phyloP scores from a whole-genome alignment of 257 asterid species.

The Solanum etuberosum region DNA sequence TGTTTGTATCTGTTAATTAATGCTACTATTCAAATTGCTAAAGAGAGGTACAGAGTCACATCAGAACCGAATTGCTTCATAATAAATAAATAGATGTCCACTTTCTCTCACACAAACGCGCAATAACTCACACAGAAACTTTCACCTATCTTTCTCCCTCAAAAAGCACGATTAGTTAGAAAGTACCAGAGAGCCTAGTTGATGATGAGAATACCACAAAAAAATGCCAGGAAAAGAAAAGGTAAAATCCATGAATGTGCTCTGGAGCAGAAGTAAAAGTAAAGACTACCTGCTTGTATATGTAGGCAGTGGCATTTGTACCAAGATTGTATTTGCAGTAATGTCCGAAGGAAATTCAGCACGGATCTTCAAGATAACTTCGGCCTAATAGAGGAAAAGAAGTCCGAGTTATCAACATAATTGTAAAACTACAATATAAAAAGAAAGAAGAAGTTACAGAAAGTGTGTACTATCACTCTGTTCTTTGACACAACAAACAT shows the following conservation, averaged over 20 bases:
- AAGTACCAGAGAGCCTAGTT: neutral
- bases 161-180: neutral
- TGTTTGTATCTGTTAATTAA: neutral
- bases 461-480: neutral
- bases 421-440: neutral
- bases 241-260: neutral
- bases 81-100: neutral
- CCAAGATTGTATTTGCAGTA: conserved; percentile 75
- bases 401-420: conserved; percentile 1
- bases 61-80: neutral
- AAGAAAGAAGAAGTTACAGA: neutral
- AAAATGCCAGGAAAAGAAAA: neutral
- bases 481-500: neutral
- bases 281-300: conserved; percentile 68
- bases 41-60: neutral
- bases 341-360: conserved; percentile 85
- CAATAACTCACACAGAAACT: neutral
- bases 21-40: neutral
- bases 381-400: conserved; percentile 56
- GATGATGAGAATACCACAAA: neutral
- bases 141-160: neutral
- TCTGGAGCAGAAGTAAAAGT: neutral
- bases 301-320: conserved; percentile 94
- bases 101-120: neutral
- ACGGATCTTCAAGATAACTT: conserved; percentile 87